Conservation (phyloP, 768 basidiomycete species). For the Russula sp. region DNA sequence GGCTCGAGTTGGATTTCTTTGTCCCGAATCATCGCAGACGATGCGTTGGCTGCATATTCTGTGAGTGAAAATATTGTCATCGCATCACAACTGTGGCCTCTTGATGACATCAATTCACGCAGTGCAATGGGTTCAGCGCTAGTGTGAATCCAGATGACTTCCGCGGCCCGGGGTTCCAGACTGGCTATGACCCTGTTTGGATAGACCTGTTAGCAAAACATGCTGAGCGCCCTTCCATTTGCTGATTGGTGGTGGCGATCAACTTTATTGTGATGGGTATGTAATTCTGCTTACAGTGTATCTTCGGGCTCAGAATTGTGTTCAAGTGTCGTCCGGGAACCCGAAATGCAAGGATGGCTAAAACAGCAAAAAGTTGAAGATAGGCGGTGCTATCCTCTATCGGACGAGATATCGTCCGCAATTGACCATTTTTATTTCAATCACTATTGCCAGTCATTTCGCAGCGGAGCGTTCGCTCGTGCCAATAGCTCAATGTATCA, state of each 20-base stretch:
- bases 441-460: slow-evolving; percentile 85
- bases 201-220: slow-evolving; percentile 84
- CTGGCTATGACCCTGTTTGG: slow-evolving; percentile 92
- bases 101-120: slow-evolving; percentile 11
- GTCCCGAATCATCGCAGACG: slow-evolving; percentile 80
- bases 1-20: slow-evolving; percentile 73
- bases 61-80: slow-evolving; percentile 42
- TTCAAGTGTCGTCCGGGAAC: slow-evolving; percentile 73
- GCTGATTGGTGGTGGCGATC: slow-evolving; percentile 93
- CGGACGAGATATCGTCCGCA: slow-evolving; percentile 66
- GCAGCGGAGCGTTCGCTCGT: slow-evolving; percentile 84
- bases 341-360: slow-evolving; percentile 87
- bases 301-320: neutral
- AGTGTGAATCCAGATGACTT: slow-evolving; percentile 91
- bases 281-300: slow-evolving; percentile 30
- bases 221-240: slow-evolving; percentile 76
- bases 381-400: slow-evolving; percentile 59
- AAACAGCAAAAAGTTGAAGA: slow-evolving; percentile 53
- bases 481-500: slow-evolving; percentile 94
- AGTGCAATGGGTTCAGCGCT: slow-evolving; percentile 88
- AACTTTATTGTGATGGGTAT: slow-evolving; percentile 82
- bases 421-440: slow-evolving; percentile 90
- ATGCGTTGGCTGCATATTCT: slow-evolving; percentile 90
- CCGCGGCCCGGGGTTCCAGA: slow-evolving; percentile 72
- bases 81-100: neutral